Base-by-base conservation (phyloP, 441 rosid species). In the Pelargonium citronellum region DNA sequence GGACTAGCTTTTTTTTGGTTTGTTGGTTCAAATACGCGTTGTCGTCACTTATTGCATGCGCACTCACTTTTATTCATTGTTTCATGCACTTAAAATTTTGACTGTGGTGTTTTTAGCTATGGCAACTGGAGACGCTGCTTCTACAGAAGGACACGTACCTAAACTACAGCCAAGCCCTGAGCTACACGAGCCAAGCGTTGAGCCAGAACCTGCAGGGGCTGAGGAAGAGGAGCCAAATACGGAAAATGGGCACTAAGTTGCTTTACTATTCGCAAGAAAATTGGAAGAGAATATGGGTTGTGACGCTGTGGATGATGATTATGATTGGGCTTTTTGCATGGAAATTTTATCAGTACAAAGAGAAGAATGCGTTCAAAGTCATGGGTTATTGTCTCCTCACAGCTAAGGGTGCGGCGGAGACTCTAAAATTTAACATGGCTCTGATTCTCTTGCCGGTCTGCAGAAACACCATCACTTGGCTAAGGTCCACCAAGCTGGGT, bases 351-450 rank as follows among this genome's bases (percentile, higher is more conserved):
- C 92, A 92, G 65, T 95, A 95, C 71, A 80, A 68, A 83, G 77
- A 86, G 73, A 91, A 46, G 79, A 86, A 88, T 1, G 96, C 90
- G 43, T 95, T 90, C 68, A 88, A 82, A 0, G 91, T 88, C 19
- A 88, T 88, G 98, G 96, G 99, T 13, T 83, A 92, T 68, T 95
- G 99, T 74, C 66, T 95, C 72, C 70, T 87, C 12, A 77, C 86
- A 3, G 97, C 99, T 69, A 95, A 95, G 83, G 99, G 98, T 17
- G 92, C 98, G 19, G 99, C 96, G 1, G 99, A 95, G 85, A 95
- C 96, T 51, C 90, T 95, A 62, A 95, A 95, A 81, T 83, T 95
- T 82, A 95, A 95, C 75, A 92, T 95, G 99, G 99, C 99, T 77
- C 83, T 95, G 5, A 80, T 95, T 74, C 87, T 95, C 9, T 74